phyloP scores from a whole-genome alignment of 805 yeast genomes.

The Priceomyces haplophilus region DNA sequence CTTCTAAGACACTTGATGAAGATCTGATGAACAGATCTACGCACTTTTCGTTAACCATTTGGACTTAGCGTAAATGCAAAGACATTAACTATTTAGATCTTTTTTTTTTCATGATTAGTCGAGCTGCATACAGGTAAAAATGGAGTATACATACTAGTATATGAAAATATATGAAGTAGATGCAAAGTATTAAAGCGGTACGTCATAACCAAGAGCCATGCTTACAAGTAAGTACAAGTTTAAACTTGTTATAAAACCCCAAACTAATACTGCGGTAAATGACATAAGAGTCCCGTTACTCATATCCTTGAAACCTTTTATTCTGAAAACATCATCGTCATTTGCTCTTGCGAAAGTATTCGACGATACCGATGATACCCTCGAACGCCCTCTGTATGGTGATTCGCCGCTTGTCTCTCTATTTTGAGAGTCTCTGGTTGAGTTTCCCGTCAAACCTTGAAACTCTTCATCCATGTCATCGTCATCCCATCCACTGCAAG shows the following conservation, averaged over 20 bases:
- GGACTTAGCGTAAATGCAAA: too few species aligned
- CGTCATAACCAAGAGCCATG: constrained; percentile 26
- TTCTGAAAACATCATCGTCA: constrained; percentile 17
- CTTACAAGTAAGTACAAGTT: constrained; percentile 64
- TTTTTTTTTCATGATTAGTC: not conserved
- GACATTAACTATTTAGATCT: too few species aligned
- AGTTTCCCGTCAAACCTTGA: constrained; percentile 12
- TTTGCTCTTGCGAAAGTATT: not conserved
- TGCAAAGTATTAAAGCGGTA: constrained; percentile 16
- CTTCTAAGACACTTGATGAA: constrained; percentile 30
- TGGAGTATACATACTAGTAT: not conserved
- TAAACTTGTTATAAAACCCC: constrained; percentile 69
- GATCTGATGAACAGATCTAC: constrained; percentile 28
- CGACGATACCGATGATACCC: not conserved
- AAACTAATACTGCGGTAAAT: constrained; percentile 53
- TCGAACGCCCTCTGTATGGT: not conserved
- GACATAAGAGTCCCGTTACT: constrained; percentile 62
- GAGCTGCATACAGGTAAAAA: not conserved
- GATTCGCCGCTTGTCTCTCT: not conserved
- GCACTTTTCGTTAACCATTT: constrained; percentile 7
- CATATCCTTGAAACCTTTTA: constrained; percentile 54
- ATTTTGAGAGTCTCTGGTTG: not conserved
- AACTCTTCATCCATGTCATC: constrained; percentile 25
- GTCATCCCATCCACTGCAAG: constrained; percentile 43
- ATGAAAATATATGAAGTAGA: not conserved